A percentile compares a stretch with the other conserved stretches of the same genome.
phyloP scores from a whole-genome alignment of 1,284 basidiomycete species.

The Pseudozyma flocculosa region DNA sequence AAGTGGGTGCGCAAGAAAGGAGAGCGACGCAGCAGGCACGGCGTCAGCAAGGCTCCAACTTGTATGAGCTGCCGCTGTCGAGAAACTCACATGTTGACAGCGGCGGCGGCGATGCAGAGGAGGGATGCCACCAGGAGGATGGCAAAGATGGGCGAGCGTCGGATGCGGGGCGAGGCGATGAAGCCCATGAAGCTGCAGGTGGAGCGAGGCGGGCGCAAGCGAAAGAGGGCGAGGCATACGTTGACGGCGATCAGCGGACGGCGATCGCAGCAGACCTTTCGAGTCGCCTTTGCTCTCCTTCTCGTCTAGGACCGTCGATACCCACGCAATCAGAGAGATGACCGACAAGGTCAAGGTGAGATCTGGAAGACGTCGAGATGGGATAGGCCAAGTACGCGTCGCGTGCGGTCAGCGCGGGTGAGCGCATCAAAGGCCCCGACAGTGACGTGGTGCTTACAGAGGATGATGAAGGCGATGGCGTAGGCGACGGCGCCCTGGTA shows the following conservation, averaged over 20 bases:
- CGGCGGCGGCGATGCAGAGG: conserved; percentile 8
- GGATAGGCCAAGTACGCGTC: too few species aligned
- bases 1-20: neutral
- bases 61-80: too few species aligned
- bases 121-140: conserved; percentile 4
- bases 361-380: neutral
- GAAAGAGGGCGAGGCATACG: too few species aligned
- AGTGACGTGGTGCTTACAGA: conserved; percentile 2
- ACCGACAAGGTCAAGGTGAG: conserved; percentile 18
- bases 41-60: too few species aligned
- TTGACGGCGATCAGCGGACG: too few species aligned
- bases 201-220: too few species aligned
- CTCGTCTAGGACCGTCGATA: neutral
- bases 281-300: too few species aligned
- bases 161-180: conserved; percentile 8
- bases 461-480: conserved; percentile 23
- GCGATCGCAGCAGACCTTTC: too few species aligned
- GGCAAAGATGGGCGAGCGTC: conserved; percentile 11
- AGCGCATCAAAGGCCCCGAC: too few species aligned
- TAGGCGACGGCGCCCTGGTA: conserved; percentile 21
- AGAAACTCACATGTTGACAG: conserved; percentile 4
- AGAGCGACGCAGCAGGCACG: neutral
- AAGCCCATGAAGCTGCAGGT: conserved; percentile 10
- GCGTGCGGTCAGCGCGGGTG: too few species aligned
- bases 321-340: conserved; percentile 6